Conservation (phyloP, 164 flowering plant genomes). For the Brasenia schreberi region DNA sequence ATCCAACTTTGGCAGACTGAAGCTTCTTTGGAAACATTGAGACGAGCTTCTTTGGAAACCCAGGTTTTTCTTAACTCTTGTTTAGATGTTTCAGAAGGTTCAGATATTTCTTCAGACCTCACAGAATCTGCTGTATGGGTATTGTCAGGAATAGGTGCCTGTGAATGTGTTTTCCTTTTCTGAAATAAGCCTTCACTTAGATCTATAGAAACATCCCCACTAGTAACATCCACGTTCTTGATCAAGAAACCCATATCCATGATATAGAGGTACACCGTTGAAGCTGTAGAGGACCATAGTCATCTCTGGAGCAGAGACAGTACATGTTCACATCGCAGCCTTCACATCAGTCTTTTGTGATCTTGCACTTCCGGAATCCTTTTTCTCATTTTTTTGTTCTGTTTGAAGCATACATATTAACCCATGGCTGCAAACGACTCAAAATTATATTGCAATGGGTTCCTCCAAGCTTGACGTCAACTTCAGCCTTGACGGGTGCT, state of each 20-base stretch:
- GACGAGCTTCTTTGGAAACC: slow-evolving; percentile 34
- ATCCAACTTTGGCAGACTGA: no score
- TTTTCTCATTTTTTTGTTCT: slow-evolving; percentile 44
- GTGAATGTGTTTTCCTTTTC: slow-evolving; percentile 30
- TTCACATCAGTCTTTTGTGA: slow-evolving; percentile 31
- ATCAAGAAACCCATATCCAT: slow-evolving; percentile 72
- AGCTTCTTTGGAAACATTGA: slow-evolving; percentile 70
- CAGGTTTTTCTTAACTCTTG: slow-evolving; percentile 26
- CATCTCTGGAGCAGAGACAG: slow-evolving; percentile 96
- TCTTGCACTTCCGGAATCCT: slow-evolving; percentile 21
- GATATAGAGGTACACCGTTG: slow-evolving; percentile 45
- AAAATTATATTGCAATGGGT: slow-evolving; percentile 73
- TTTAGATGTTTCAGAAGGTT: slow-evolving; percentile 8
- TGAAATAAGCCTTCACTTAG: slow-evolving; percentile 50
- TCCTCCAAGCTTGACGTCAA: slow-evolving; percentile 91
- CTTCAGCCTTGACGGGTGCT: slow-evolving; percentile 68
- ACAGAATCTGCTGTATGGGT: slow-evolving; percentile 12
- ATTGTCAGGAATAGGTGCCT: slow-evolving; percentile 19
- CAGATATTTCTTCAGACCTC: slow-evolving; percentile 17
- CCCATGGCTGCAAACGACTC: slow-evolving; percentile 69
- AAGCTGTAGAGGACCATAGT: slow-evolving; percentile 58
- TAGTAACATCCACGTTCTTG: slow-evolving; percentile 50
- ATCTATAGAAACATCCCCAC: slow-evolving; percentile 56
- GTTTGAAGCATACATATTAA: slow-evolving; percentile 38
- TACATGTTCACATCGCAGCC: slow-evolving; percentile 81